phyloP scores from a whole-genome alignment of 164 flowering plant species.

The Vitis riparia region DNA sequence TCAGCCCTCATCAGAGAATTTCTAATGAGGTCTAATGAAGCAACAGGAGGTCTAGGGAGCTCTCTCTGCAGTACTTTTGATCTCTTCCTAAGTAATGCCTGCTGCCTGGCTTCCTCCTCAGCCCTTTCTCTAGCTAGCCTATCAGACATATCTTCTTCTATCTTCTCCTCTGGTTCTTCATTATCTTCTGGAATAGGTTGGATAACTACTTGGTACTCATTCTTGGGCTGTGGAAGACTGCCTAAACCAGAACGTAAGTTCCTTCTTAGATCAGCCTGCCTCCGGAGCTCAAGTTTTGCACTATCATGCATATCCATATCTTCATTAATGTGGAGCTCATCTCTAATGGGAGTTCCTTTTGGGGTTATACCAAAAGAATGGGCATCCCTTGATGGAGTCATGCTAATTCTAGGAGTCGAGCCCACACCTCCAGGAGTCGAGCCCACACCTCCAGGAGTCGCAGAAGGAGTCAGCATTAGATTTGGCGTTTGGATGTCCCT shows the following conservation, averaged over 20 bases:
- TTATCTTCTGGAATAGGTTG: conserved; percentile 74
- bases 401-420: conserved; percentile 82
- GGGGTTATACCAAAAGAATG: conserved; percentile 79
- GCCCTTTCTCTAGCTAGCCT: conserved; percentile 87
- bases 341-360: conserved; percentile 87
- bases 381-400: conserved; percentile 88
- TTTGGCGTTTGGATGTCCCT: conserved; percentile 91
- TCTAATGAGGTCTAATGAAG: conserved; percentile 80
- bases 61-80: conserved; percentile 98
- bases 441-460: conserved; percentile 69
- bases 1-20: conserved; percentile 70
- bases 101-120: conserved; percentile 85
- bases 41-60: conserved; percentile 91
- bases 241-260: conserved; percentile 71
- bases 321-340: conserved; percentile 94
- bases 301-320: conserved; percentile 71
- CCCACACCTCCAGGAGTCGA: conserved; percentile 74
- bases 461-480: conserved; percentile 79
- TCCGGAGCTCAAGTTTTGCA: conserved; percentile 65
- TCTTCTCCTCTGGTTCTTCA: conserved; percentile 85
- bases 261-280: conserved; percentile 77
- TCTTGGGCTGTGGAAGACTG: conserved; percentile 89
- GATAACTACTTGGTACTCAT: conserved; percentile 86
- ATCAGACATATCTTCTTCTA: conserved; percentile 99
- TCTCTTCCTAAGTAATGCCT: conserved; percentile 86